Evolutionary conservation across 306 rosid species (phyloP).

Genomic region (Sicyos edulis): DNA sequence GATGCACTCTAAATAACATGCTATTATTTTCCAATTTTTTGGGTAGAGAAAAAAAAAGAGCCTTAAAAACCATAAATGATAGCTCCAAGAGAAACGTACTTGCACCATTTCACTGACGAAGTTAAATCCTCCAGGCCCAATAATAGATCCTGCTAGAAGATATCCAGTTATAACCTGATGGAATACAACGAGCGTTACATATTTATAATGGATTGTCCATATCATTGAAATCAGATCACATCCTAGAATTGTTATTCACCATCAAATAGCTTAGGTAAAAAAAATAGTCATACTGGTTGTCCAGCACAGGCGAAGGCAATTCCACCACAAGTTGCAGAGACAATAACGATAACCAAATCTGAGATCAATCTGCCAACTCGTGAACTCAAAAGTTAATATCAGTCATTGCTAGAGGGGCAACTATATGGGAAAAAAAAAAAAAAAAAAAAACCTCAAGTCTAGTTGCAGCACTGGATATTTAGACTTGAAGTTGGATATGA

Average conservation of each 20-base stretch:
- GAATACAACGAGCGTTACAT: constrained; percentile 17
- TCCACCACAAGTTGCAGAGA: constrained; percentile 55
- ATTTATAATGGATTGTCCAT: constrained; percentile 17
- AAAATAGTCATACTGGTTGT: constrained; percentile 40
- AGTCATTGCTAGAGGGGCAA: constrained; percentile 12
- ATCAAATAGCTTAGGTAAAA: constrained; percentile 18
- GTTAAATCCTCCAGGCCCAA: constrained; percentile 52
- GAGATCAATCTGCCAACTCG: constrained; percentile 41
- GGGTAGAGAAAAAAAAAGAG: background rate
- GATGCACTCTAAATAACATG: background rate
- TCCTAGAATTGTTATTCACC: background rate
- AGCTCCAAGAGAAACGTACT: constrained; percentile 25
- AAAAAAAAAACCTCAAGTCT: constrained; percentile 34
- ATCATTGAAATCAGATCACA: background rate
- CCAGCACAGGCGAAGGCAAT: constrained; percentile 61
- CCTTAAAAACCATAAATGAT: background rate
- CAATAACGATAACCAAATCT: constrained; percentile 48
- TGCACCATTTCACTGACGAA: constrained; percentile 59
- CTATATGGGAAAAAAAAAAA: background rate
- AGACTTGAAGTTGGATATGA: constrained; percentile 48
- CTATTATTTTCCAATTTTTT: background rate
- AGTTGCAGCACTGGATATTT: constrained; percentile 56
- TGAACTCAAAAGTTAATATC: constrained; percentile 21
- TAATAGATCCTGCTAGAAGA: constrained; percentile 47
- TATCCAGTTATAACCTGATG: constrained; percentile 49